Base-by-base conservation (phyloP, 257 asterid genomes). In the Nicotiana attenuata region DNA sequence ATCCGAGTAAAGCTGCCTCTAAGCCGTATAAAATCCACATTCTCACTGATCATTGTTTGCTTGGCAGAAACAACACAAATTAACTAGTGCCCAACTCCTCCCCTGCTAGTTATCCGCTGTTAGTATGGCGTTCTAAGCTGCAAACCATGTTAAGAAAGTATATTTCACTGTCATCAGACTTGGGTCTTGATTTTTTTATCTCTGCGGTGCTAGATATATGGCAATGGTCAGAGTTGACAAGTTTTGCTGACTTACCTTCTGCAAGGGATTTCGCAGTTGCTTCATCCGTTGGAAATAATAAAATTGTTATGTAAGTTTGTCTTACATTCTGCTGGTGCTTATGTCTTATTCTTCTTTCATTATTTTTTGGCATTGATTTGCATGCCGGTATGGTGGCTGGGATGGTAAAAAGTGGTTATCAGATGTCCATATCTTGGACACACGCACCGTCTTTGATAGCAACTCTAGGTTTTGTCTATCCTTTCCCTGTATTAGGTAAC, bases 221-320 rank as follows among this genome's bases (percentile, higher is more conserved):
- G 99, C 98, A 96, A 85, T 96, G 99, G 99, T 94, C 99, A 28
- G 98, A 96, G 86, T 97, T 96, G 77, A 89, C 99, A 82, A 94
- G 98, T 83, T 94, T 96, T 76, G 98, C 98, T 64, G 99, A 96
- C 87, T 89, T 96, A 89, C 99, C 99, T 57, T 96, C 98, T 10
- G 88, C 98, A 55, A 87, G 99, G 86, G 99, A 96, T 87, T 96
- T 96, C 85, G 93, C 99, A 61, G 94, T 98, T 81, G 98, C 98
- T 84, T 93, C 99, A 81, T 91, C 97, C 82, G 87, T 94, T 86
- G 98, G 98, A 53, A 91, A 90, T 83, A 90, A 93, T 86, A 96
- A 93, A 96, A 93, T 96, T 84, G 97, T 96, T 77, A 94, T 96
- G 99, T 92, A 80, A 83, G 91, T 73, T 67, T 68, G 52, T 52